Evolutionary conservation across 371 early-diverging fungal genomes (phyloP), one percentile per base, ranked within the genome.

Genomic region (Fennellomyces sp.): DNA sequence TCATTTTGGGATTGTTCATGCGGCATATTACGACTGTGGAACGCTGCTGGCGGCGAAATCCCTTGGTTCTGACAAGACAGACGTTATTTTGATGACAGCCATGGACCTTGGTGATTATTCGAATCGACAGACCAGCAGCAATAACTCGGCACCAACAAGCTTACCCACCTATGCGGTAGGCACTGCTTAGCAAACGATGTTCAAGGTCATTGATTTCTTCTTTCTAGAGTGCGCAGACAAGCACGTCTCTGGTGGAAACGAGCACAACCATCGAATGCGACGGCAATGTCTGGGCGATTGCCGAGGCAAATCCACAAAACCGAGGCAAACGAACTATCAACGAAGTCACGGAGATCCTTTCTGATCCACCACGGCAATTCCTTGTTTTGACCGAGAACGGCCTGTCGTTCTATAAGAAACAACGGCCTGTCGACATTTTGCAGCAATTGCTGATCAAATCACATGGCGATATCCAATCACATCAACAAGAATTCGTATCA

Each of bases 241-340:
- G 26, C 19, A 28, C 31, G 49, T 12, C 60, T 5, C 49, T 61
- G 5, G 49, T 64, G 63, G 56, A 60, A 42, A 66, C 61, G 2
- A 45, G 42, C n/a, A 42, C 58, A n/a, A 28, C 61, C 0, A 39
- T 71, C n/a, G 75, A 68, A n/a, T 52, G 87, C 28, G 88, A 90
- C 29, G 93, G 94, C 27, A 88, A 88, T 58, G 85, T 89, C 12
- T 92, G 89, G 87, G 86, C 84, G n/a, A 88, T 94, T 62, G 80
- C 87, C 1, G 94, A 94, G 66, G 55, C 58, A 8, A 52, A 56
- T 8, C 17, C 54, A n/a, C 47, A 61, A 13, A n/a, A 47, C 7
- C 28, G 33, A 2, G 65, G 60, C 10, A 48, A 61, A 5, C 61
- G 56, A n/a, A 38, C 33, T 6, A 36, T 68, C 5, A 73, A 69